Evolutionary conservation across 768 basidiomycete species (phyloP).

Genomic region (Mycena sanguinolenta): DNA sequence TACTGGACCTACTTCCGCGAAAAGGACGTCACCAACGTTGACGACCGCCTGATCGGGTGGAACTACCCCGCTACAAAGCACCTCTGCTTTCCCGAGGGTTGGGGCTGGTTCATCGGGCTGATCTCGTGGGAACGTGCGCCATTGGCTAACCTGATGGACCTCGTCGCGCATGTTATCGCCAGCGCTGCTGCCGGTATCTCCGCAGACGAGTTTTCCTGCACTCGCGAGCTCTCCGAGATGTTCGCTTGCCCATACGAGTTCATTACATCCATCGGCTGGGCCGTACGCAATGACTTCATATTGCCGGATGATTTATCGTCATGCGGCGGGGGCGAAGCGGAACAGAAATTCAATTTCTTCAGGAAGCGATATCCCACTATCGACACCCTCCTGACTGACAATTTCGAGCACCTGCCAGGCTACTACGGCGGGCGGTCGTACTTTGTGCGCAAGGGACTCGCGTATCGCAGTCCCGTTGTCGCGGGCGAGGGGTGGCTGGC

Average conservation of each 20-base stretch:
- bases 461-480: constrained; percentile 30
- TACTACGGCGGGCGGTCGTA: constrained; percentile 22
- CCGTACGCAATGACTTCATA: constrained; percentile 25
- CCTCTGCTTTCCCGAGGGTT: constrained; percentile 31
- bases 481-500: constrained; percentile 31
- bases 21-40: constrained; percentile 11
- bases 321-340: constrained; percentile 17
- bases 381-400: constrained; percentile 16
- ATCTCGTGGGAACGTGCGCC: constrained; percentile 26
- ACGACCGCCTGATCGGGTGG: constrained; percentile 19
- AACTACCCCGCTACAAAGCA: constrained; percentile 31
- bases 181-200: constrained; percentile 16
- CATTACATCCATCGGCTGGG: constrained; percentile 28
- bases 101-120: constrained; percentile 30
- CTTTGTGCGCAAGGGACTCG: constrained; percentile 19
- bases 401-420: constrained; percentile 22
- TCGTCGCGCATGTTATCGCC: constrained; percentile 13
- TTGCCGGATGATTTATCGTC: constrained; percentile 16
- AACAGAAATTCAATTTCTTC: constrained; percentile 32
- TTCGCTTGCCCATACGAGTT: constrained; percentile 23
- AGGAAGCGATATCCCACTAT: constrained; percentile 20
- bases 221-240: constrained; percentile 9
- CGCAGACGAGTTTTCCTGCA: constrained; percentile 15
- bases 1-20: constrained; percentile 30
- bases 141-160: constrained; percentile 28